These are phyloP conservation scores for Ambrosia trifida DNA, from an alignment of 129 eudicot genomes.

Conservation along the genomic window DNA sequence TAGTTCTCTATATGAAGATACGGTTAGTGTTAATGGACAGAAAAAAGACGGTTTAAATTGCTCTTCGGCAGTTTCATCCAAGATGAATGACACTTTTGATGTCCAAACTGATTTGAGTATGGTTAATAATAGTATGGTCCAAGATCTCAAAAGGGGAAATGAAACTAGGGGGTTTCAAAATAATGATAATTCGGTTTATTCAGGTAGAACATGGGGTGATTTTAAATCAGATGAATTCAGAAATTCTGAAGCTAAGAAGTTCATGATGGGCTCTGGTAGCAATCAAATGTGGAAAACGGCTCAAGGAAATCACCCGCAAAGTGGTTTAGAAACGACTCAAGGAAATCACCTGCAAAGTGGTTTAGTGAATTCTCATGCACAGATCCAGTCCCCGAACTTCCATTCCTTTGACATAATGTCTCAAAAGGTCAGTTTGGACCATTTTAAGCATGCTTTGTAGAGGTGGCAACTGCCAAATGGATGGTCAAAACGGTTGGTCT, in stretches of 20 bases:
- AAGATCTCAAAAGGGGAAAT: conserved; percentile 44
- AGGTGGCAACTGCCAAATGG: neutral
- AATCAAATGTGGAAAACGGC: conserved; percentile 52
- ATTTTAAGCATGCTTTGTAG: conserved; percentile 10
- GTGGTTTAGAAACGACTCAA: conserved; percentile 45
- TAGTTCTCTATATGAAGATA: conserved; percentile 39
- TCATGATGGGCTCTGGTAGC: conserved; percentile 57
- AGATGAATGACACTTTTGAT: conserved; percentile 39
- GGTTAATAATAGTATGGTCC: conserved; percentile 36
- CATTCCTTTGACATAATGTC: conserved; percentile 50
- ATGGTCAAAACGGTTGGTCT: neutral
- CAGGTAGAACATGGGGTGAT: conserved; percentile 51
- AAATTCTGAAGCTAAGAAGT: conserved; percentile 44
- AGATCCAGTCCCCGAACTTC: conserved; percentile 51
- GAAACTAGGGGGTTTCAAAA: conserved; percentile 36
- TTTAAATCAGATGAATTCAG: conserved; percentile 39
- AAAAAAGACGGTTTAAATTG: conserved; percentile 39
- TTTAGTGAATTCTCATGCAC: conserved; percentile 48
- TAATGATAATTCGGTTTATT: conserved; percentile 37
- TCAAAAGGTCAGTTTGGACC: conserved; percentile 51
- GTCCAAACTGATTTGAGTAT: conserved; percentile 45
- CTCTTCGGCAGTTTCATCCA: conserved; percentile 32
- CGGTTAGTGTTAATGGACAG: conserved; percentile 38
- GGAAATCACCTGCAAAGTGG: conserved; percentile 51
- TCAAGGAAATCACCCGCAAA: conserved; percentile 48